Base-by-base conservation (phyloP, 1,139 yeast genomes). In the Saccharomyces hybrid region DNA sequence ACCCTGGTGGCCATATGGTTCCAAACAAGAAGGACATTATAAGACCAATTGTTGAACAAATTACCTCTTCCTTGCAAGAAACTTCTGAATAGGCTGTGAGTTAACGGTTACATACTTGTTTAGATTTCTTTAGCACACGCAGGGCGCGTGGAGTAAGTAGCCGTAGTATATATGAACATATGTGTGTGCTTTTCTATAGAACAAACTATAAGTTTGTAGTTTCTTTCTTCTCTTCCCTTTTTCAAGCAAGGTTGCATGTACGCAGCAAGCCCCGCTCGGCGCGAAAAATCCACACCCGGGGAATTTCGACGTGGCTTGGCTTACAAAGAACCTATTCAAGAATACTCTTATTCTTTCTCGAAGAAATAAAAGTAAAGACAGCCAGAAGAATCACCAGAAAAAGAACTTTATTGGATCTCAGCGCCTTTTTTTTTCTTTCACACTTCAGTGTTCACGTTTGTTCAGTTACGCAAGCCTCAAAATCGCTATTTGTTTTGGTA, bases 1-100 rank as follows among this genome's bases (percentile, higher is more conserved):
- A 86, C 66, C 93, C 90, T 9, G 93, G 95, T 59, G 93, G 95
- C 1, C 95, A 86, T 67, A 85, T 84, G 73, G 90, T 86, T 49
- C 95, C 93, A 34, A 86, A 85, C 70, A 83, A 87, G 42, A 84
- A 83, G 68, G 80, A 76, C 57, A 70, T 78, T 57, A 61, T 78
- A 47, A 75, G 70, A 58, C 76, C 76, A 1, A 61, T 74, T 16
- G 76, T 73, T 9, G 76, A 72, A 42, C 70, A 68, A 51, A 71
- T 74, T 50, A 63, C 62, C 23, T 50, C 60, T 5, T 61, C 65
- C 27, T 50, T 67, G 42, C 60, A 52, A 9, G 44, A 9, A 23
- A 28, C 41, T 16, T 31, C 25, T 27, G 47, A 48, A 14, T 9
- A 47, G 6, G 42, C 20, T 34, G 42, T 16, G 42, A 34, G 42